Conservation (phyloP, 257 asterid species). For the Nicotiana otophora region DNA sequence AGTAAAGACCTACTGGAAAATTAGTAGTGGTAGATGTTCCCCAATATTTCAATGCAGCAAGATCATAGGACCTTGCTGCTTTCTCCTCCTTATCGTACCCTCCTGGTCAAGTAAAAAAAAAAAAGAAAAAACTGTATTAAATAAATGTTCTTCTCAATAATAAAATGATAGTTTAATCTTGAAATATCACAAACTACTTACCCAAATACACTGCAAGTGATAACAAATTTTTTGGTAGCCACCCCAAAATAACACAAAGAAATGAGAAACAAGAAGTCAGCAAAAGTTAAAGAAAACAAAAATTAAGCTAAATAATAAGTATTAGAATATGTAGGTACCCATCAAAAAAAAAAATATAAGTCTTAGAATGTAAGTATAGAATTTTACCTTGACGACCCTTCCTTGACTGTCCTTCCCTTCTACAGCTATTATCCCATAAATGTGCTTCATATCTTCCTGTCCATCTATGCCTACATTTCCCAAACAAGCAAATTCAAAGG, state of each 20-base stretch:
- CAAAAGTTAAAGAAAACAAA: neutral
- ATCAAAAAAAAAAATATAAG: too few relatives aligned
- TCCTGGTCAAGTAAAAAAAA: constrained; percentile 31
- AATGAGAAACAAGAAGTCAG: neutral
- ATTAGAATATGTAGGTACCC: too few relatives aligned
- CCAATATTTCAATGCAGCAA: constrained; percentile 92
- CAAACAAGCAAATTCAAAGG: too few relatives aligned
- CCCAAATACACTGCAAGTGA: constrained; percentile 65
- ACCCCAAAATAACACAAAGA: neutral
- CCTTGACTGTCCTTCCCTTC: constrained; percentile 89
- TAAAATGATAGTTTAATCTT: neutral
- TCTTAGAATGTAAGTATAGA: neutral
- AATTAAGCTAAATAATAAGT: too few relatives aligned
- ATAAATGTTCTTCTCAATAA: neutral
- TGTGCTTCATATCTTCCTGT: constrained; percentile 95
- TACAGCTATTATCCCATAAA: constrained; percentile 91
- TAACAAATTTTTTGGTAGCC: neutral
- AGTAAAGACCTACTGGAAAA: constrained; percentile 49
- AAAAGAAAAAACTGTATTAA: too few relatives aligned
- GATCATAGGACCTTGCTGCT: constrained; percentile 94
- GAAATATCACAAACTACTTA: constrained; percentile 25
- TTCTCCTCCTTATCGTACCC: constrained; percentile 97
- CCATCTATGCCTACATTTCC: constrained; percentile 73
- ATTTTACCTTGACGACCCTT: constrained; percentile 89
- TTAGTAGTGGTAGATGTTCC: constrained; percentile 93